Conservation (phyloP, 2,329 filamentous ascomycete species). For the Teratosphaeria zuluensis region DNA sequence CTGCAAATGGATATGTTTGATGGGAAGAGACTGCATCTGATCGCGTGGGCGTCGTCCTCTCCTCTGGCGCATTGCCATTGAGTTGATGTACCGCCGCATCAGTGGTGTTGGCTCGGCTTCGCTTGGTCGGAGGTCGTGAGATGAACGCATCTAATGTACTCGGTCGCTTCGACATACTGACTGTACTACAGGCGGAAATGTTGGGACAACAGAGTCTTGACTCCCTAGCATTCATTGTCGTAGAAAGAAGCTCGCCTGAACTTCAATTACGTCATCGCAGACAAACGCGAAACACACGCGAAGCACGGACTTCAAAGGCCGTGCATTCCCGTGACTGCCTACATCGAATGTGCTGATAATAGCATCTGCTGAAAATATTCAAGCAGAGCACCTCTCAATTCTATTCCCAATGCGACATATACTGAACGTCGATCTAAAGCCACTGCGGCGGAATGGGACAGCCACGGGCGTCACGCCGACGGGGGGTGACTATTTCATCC, state of each 20-base stretch:
- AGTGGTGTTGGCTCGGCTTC: conserved; percentile 10
- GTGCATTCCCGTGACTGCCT: neutral
- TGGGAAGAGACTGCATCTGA: conserved; percentile 30
- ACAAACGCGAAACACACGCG: neutral
- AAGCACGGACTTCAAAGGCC: neutral
- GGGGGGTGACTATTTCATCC: conserved; percentile 15
- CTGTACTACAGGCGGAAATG: neutral
- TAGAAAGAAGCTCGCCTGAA: neutral
- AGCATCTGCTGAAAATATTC: too few relatives aligned
- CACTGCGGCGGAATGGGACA: conserved; percentile 19
- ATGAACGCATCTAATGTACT: conserved; percentile 65
- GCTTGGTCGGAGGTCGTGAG: conserved; percentile 36
- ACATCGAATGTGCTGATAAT: too few relatives aligned
- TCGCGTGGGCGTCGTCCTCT: neutral
- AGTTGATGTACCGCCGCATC: neutral
- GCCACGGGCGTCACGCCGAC: conserved; percentile 19
- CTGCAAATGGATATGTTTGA: conserved; percentile 43
- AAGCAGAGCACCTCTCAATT: neutral
- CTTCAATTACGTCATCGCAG: neutral
- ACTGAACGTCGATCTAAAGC: neutral
- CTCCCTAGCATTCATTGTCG: too few relatives aligned
- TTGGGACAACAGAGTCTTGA: neutral
- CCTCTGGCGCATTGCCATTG: neutral
- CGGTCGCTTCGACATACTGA: conserved; percentile 35
- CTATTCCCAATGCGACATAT: neutral